phyloP scores from a whole-genome alignment of 495 filamentous ascomycete species.

The Penicillium bovifimosum region DNA sequence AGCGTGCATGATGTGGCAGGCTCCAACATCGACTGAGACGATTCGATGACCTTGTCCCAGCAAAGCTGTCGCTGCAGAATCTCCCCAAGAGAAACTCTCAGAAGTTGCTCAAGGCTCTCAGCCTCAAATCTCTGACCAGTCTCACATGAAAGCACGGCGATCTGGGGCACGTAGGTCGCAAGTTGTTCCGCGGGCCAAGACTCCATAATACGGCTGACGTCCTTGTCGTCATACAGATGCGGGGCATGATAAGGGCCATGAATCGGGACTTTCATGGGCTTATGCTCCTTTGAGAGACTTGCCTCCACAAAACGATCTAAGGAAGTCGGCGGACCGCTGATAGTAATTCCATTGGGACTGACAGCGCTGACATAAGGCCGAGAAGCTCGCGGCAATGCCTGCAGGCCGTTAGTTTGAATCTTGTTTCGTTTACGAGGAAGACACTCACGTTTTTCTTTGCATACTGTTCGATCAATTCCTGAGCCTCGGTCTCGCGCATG shows the following conservation, averaged over 20 bases:
- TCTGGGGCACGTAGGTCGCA: constrained; percentile 42
- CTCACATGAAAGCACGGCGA: constrained; percentile 54
- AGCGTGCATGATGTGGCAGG: constrained; percentile 38
- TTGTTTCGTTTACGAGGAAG: constrained; percentile 29
- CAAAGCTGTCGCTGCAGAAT: constrained; percentile 53
- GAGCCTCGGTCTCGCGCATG: constrained; percentile 25
- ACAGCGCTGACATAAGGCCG: constrained; percentile 71
- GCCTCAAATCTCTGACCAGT: constrained; percentile 44
- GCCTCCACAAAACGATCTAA: constrained; percentile 53
- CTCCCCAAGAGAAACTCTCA: constrained; percentile 51
- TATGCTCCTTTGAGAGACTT: constrained; percentile 47
- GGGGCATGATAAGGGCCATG: constrained; percentile 77
- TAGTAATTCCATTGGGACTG: constrained; percentile 61
- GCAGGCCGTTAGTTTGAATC: constrained; percentile 19
- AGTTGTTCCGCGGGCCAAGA: constrained; percentile 31
- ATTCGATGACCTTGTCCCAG: constrained; percentile 53
- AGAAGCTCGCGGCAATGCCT: constrained; percentile 56
- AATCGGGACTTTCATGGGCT: constrained; percentile 61
- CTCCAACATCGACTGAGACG: constrained; percentile 37
- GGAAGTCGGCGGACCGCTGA: constrained; percentile 71
- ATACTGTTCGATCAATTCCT: constrained; percentile 23
- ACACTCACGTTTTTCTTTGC: constrained; percentile 40
- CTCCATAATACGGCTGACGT: constrained; percentile 57
- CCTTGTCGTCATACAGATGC: constrained; percentile 59
- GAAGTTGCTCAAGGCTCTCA: constrained; percentile 42